Conservation (phyloP, 371 early-diverging fungal species). For the Parasitella parasitica region DNA sequence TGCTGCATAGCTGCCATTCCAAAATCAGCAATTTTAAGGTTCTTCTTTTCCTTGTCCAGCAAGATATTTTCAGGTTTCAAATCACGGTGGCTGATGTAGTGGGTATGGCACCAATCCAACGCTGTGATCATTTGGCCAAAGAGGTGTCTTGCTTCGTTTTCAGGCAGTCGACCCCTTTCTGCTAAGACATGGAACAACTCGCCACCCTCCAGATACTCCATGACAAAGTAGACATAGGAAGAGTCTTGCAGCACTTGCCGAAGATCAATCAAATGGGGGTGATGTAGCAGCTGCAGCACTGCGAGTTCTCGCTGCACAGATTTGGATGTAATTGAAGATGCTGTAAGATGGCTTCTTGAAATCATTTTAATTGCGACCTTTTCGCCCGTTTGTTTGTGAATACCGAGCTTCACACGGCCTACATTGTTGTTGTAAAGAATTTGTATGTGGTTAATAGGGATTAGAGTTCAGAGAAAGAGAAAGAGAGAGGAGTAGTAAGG, state of each 20-base stretch:
- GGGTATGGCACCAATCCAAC: slow-evolving; percentile 89
- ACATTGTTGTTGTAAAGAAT: neutral
- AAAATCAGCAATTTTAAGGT: slow-evolving; percentile 83
- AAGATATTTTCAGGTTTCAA: slow-evolving; percentile 76
- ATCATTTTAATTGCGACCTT: slow-evolving; percentile 92
- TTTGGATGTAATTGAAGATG: slow-evolving; percentile 56
- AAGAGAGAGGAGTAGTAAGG: neutral
- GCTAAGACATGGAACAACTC: slow-evolving; percentile 93
- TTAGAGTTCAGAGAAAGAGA: neutral
- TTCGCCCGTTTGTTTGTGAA: slow-evolving; percentile 68
- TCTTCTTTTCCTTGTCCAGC: slow-evolving; percentile 61
- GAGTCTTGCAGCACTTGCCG: slow-evolving; percentile 81
- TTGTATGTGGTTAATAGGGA: neutral
- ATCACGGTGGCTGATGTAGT: slow-evolving; percentile 75
- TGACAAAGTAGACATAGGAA: slow-evolving; percentile 78
- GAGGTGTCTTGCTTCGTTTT: slow-evolving; percentile 81
- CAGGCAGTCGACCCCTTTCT: slow-evolving; percentile 79
- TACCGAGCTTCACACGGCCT: slow-evolving; percentile 81
- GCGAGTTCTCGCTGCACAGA: slow-evolving; percentile 90
- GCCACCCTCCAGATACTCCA: slow-evolving; percentile 95
- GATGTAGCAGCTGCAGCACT: slow-evolving; percentile 86
- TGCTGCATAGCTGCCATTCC: slow-evolving; percentile 80
- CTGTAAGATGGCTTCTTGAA: slow-evolving; percentile 56
- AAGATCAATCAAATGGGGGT: slow-evolving; percentile 84
- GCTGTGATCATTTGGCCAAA: slow-evolving; percentile 93